A percentile compares a stretch with the other conserved stretches of the same genome.
Conservation (phyloP, 768 basidiomycete species). For the Paxillus rubicundulus region DNA sequence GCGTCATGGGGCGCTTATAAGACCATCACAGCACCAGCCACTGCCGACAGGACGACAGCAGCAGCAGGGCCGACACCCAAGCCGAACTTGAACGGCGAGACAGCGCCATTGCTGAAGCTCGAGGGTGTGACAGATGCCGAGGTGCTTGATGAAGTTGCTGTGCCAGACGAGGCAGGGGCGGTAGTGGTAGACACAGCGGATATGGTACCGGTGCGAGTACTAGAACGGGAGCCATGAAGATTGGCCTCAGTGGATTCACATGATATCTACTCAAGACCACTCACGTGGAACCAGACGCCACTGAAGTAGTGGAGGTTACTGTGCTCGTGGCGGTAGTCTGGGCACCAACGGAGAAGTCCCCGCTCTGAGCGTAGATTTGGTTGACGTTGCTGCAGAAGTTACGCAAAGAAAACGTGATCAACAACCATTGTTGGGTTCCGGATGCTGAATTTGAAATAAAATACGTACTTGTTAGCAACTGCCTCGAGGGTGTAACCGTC, state of each 20-base stretch:
- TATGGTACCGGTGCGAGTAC: too few species aligned
- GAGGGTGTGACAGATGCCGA: constrained; percentile 11
- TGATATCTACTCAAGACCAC: background rate
- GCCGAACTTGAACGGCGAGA: constrained; percentile 31
- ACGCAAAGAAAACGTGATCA: background rate
- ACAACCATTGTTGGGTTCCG: background rate
- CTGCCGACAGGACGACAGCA: constrained; percentile 40
- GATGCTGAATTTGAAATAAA: background rate
- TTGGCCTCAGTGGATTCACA: background rate
- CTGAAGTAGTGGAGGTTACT: constrained; percentile 13
- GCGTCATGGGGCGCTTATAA: constrained; percentile 32
- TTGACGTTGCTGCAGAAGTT: constrained; percentile 38
- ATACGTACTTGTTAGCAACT: constrained; percentile 39
- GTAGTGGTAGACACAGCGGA: too few species aligned
- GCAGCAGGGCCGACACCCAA: constrained; percentile 34
- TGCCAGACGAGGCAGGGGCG: too few species aligned
- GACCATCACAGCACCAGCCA: constrained; percentile 48
- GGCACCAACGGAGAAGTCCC: constrained; percentile 42
- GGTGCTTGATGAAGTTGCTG: constrained; percentile 3
- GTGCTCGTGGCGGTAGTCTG: constrained; percentile 6
- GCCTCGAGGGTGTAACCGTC: constrained; percentile 48
- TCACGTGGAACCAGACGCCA: constrained; percentile 7
- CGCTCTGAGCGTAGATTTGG: constrained; percentile 40
- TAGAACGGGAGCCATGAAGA: background rate
- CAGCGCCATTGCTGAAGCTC: constrained; percentile 23